These are phyloP conservation scores for Jatropha podagrica DNA, from an alignment of 441 rosid species.

Conservation along the genomic window DNA sequence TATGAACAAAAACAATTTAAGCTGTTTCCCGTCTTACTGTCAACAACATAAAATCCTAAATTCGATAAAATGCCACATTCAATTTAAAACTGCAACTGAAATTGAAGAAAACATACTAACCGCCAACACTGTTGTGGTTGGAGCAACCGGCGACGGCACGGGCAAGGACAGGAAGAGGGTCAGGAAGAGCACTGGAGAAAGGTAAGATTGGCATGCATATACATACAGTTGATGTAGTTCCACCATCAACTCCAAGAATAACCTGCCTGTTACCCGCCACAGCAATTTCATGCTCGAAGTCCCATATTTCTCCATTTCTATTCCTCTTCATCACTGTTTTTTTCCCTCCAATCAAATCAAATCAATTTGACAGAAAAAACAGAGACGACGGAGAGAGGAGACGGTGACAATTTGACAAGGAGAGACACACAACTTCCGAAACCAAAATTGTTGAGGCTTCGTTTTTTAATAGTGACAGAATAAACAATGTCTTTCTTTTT, in stretches of 20 bases:
- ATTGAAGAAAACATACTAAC: slow-evolving; percentile 27
- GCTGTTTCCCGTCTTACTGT: too few species aligned
- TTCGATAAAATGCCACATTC: too few species aligned
- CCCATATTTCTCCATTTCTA: slow-evolving; percentile 68
- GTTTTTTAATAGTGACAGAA: background rate
- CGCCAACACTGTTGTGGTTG: slow-evolving; percentile 76
- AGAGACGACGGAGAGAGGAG: background rate
- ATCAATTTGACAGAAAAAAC: background rate
- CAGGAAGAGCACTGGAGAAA: slow-evolving; percentile 40
- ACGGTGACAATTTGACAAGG: background rate
- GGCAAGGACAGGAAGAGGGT: slow-evolving; percentile 60
- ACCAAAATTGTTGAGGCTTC: background rate
- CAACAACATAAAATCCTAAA: too few species aligned
- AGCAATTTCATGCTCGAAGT: slow-evolving; percentile 46
- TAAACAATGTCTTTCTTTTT: background rate
- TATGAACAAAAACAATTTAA: too few species aligned
- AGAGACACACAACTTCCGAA: background rate
- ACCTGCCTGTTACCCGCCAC: slow-evolving; percentile 29
- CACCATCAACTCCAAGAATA: slow-evolving; percentile 66
- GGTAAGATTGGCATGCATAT: slow-evolving; percentile 60
- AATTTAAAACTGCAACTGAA: background rate
- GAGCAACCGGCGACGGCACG: slow-evolving; percentile 70
- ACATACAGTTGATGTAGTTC: slow-evolving; percentile 71
- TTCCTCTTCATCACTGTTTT: slow-evolving; percentile 46
- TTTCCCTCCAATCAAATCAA: background rate